Conservation (phyloP, 2,329 filamentous ascomycete species). For the Neurospora sp. region DNA sequence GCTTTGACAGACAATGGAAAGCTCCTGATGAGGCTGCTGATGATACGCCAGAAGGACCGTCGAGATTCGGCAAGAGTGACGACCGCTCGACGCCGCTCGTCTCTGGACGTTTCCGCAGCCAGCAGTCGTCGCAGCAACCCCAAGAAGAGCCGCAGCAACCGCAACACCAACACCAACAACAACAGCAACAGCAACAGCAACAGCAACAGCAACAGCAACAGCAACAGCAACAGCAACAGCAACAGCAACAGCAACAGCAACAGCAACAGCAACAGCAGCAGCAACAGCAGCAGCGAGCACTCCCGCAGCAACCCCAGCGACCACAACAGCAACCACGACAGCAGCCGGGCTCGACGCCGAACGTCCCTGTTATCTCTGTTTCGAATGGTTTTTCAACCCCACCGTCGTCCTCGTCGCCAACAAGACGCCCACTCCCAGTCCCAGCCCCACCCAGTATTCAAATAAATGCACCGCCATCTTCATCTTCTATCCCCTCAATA, state of each 20-base stretch:
- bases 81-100: constrained; percentile 15
- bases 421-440: constrained; percentile 25
- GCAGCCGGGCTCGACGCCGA: constrained; percentile 22
- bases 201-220: not conserved
- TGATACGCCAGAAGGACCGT: constrained; percentile 48
- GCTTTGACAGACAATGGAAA: constrained; percentile 82
- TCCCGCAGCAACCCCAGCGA: constrained; percentile 16
- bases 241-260: constrained; percentile 17
- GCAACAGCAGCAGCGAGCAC: constrained; percentile 17
- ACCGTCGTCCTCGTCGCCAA: constrained; percentile 26
- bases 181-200: not conserved
- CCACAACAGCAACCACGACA: constrained; percentile 20
- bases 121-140: constrained; percentile 16
- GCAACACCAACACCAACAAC: constrained; percentile 19
- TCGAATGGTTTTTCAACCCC: constrained; percentile 33
- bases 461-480: constrained; percentile 34
- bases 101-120: constrained; percentile 15
- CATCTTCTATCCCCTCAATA: constrained; percentile 17
- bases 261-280: not conserved
- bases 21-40: constrained; percentile 61
- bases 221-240: constrained; percentile 7
- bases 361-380: constrained; percentile 46
- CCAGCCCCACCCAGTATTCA: constrained; percentile 32
- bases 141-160: constrained; percentile 13
- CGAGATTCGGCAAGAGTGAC: constrained; percentile 22